These are phyloP conservation scores for Hamigera avellanea DNA, from an alignment of 495 filamentous ascomycete genomes.

Conservation along the genomic window DNA sequence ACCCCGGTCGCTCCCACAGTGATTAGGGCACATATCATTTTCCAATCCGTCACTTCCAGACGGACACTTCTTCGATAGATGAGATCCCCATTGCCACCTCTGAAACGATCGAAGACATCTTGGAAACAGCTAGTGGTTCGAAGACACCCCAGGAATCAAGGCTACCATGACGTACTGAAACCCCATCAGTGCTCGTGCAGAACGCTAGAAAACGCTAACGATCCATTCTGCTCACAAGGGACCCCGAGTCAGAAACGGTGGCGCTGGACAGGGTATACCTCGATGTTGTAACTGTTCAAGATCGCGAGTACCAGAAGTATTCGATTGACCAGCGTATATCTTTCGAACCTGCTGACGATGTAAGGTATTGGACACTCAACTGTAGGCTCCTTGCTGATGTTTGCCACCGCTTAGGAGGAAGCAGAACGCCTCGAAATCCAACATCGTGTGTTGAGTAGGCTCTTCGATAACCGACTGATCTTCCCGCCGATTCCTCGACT, in stretches of 20 bases:
- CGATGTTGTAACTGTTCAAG: conserved; percentile 52
- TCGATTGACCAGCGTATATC: conserved; percentile 63
- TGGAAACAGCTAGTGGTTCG: conserved; percentile 3
- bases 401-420: conserved; percentile 50
- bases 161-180: conserved; percentile 25
- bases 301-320: conserved; percentile 62
- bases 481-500: conserved; percentile 62
- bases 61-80: conserved; percentile 6
- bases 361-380: conserved; percentile 24
- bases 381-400: not conserved
- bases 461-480: conserved; percentile 68
- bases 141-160: conserved; percentile 4
- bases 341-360: conserved; percentile 78
- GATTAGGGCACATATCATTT: conserved; percentile 12
- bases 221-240: conserved; percentile 19
- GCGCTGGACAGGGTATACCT: conserved; percentile 49
- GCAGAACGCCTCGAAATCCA: conserved; percentile 61
- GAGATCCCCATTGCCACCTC: conserved; percentile 11
- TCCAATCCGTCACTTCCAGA: conserved; percentile 8
- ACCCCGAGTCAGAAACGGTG: conserved; percentile 37
- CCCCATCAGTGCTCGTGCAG: conserved; percentile 3
- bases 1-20: conserved; percentile 3
- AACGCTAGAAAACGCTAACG: conserved; percentile 9
- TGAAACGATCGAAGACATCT: conserved; percentile 8
- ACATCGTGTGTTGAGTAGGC: conserved; percentile 55